Evolutionary conservation across 2,329 filamentous ascomycete genomes (phyloP).

Genomic region (Colletotrichum melonis): DNA sequence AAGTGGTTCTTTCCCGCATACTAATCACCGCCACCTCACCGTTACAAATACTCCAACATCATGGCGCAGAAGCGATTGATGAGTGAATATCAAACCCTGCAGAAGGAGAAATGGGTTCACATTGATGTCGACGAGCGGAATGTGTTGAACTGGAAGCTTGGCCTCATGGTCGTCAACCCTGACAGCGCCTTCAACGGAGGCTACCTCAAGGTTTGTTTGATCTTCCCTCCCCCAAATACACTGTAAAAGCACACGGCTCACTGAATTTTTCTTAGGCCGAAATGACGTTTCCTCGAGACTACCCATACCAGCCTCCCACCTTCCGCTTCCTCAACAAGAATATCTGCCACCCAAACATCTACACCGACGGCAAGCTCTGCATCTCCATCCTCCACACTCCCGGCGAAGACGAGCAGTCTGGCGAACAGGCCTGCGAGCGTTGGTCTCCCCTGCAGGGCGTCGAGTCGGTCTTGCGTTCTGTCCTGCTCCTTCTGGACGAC

Average conservation of each 20-base stretch:
- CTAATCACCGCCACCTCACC: neutral
- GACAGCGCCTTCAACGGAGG: constrained; percentile 93
- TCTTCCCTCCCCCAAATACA: neutral
- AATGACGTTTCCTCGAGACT: constrained; percentile 89
- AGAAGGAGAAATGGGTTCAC: constrained; percentile 93
- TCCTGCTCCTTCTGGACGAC: constrained; percentile 91
- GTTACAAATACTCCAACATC: constrained; percentile 31
- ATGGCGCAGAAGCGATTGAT: constrained; percentile 81
- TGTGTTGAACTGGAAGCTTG: constrained; percentile 88
- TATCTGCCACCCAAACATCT: constrained; percentile 94
- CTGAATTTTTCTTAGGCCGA: constrained; percentile 64
- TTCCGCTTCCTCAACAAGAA: constrained; percentile 83
- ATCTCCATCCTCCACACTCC: constrained; percentile 96
- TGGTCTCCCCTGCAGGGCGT: constrained; percentile 96
- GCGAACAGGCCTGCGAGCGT: constrained; percentile 88
- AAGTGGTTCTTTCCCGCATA: neutral
- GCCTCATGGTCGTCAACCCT: constrained; percentile 90
- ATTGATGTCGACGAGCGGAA: constrained; percentile 88
- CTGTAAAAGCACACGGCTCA: neutral
- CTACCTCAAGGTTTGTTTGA: constrained; percentile 76
- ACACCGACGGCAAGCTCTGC: constrained; percentile 88
- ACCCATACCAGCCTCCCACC: constrained; percentile 88
- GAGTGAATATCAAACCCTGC: constrained; percentile 85
- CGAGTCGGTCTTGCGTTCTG: constrained; percentile 93
- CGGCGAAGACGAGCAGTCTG: constrained; percentile 92